phyloP scores from a whole-genome alignment of 768 basidiomycete genomes.

The Lanmaoa pseudosensibilis region DNA sequence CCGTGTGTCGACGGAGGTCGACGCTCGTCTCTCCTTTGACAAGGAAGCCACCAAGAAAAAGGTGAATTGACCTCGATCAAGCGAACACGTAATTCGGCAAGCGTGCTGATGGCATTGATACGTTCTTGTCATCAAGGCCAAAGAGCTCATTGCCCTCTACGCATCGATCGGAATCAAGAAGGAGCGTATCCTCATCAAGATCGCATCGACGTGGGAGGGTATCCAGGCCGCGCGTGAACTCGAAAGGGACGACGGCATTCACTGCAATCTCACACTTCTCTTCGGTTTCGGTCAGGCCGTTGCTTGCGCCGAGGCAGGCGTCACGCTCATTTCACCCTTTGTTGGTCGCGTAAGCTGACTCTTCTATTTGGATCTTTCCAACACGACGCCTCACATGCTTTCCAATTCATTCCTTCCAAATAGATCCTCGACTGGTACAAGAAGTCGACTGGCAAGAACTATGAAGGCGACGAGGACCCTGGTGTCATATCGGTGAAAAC shows the following conservation, averaged over 20 bases:
- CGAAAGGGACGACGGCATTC: slow-evolving; percentile 89
- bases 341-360: slow-evolving; percentile 80
- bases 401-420: slow-evolving; percentile 10
- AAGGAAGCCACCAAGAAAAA: slow-evolving; percentile 90
- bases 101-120: slow-evolving; percentile 7
- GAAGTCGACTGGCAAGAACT: slow-evolving; percentile 82
- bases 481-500: slow-evolving; percentile 94
- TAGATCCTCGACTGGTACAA: slow-evolving; percentile 99
- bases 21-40: slow-evolving; percentile 96
- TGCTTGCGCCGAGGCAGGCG: slow-evolving; percentile 96
- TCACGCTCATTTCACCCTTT: slow-evolving; percentile 98
- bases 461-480: slow-evolving; percentile 90
- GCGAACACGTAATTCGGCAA: slow-evolving; percentile 24
- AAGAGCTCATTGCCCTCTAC: slow-evolving; percentile 91
- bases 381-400: slow-evolving; percentile 7
- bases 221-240: slow-evolving; percentile 98
- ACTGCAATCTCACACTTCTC: slow-evolving; percentile 98
- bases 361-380: slow-evolving; percentile 20
- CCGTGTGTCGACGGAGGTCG: slow-evolving; percentile 98
- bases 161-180: slow-evolving; percentile 89
- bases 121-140: slow-evolving; percentile 47
- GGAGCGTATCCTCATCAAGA: slow-evolving; percentile 97
- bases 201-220: slow-evolving; percentile 99
- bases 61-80: slow-evolving; percentile 39
- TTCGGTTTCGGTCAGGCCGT: slow-evolving; percentile 99